Conservation (phyloP, 1,139 yeast species). For the Blastobotrys raffinosifermentans region DNA sequence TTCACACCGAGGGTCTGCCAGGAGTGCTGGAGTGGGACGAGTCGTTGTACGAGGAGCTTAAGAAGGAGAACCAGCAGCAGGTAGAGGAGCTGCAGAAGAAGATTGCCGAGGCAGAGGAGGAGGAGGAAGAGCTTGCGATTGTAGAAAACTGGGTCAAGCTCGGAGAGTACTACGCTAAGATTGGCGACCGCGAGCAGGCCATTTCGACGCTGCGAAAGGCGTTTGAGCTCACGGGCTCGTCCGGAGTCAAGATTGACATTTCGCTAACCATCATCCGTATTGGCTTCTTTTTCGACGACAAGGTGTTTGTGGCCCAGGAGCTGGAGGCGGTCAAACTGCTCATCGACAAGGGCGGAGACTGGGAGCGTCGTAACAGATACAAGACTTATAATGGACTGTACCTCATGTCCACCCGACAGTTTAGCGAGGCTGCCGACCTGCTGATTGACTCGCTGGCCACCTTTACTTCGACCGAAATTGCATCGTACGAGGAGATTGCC, state of each 20-base stretch:
- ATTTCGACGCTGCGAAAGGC: slow-evolving; percentile 66
- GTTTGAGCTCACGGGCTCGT: slow-evolving; percentile 70
- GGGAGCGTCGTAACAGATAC: slow-evolving; percentile 96
- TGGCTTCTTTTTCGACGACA: slow-evolving; percentile 83
- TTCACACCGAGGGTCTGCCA: slow-evolving; percentile 47
- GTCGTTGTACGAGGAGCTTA: slow-evolving; percentile 44
- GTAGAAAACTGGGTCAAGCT: slow-evolving; percentile 71
- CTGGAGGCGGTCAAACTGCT: slow-evolving; percentile 65
- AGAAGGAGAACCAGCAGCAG: slow-evolving; percentile 48
- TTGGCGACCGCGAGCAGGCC: slow-evolving; percentile 80
- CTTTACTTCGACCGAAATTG: slow-evolving; percentile 89
- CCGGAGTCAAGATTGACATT: slow-evolving; percentile 87
- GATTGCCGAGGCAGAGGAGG: slow-evolving; percentile 73
- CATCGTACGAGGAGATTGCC: slow-evolving; percentile 86
- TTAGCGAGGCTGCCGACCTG: slow-evolving; percentile 73
- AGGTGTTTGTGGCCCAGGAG: slow-evolving; percentile 59
- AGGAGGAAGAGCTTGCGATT: slow-evolving; percentile 83
- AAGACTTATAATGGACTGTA: slow-evolving; percentile 89
- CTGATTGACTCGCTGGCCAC: slow-evolving; percentile 91
- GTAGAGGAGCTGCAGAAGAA: slow-evolving; percentile 53
- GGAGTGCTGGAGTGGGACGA: slow-evolving; percentile 49
- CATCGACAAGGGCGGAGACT: slow-evolving; percentile 96
- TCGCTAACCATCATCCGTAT: slow-evolving; percentile 74
- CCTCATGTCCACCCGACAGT: slow-evolving; percentile 77
- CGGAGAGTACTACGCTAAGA: slow-evolving; percentile 82